Base-by-base conservation (phyloP, 2,329 filamentous ascomycete species). In the Plenodomus biglobosus region DNA sequence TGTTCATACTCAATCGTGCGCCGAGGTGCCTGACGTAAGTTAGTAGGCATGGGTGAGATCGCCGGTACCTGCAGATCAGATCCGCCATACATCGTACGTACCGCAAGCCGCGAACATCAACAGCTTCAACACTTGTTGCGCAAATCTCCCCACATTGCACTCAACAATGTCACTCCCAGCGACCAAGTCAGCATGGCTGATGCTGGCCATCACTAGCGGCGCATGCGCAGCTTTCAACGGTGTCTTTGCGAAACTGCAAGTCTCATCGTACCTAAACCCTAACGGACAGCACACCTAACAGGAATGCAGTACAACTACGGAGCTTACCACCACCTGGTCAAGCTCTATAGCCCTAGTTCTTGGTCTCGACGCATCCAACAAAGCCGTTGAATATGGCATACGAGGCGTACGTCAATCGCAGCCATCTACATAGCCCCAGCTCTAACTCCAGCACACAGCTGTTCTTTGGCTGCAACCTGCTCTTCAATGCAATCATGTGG, bases 401-500 rank as follows among this genome's bases (percentile, higher is more conserved):
- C 71, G 80, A 59, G 79, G 72, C 35, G 80, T 82, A 75, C 50
- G 79, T 73, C 37, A 38, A 30, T 27, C 36, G 13, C n/a, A 17
- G 37, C 15, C 41, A 34, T 19, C 36, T 37, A 37, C 11, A 36
- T 16, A 34, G 32, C 18, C 20, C 22, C 17, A 30, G 15, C 11
- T 48, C 52, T 47, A 56, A 48, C 19, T 17, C 27, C n/a, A 20
- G 18, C 15, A 11, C 5, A 38, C 57, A 89, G 86, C 73, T 80
- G 36, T 92, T 92, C 77, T 92, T 92, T 63, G 80, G 76, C 1
- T 78, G 92, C 11, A 92, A 91, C 62, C 77, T 91, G 38, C 70
- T 80, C 42, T 91, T 90, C 72, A 90, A 91, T 64, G 86, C 82
- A 43, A 77, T 90, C 72, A 92, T 92, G 88, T 92, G 88, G 88